These are phyloP conservation scores for Adenanthera pavonina DNA, from an alignment of 306 rosid species.

Conservation along the genomic window DNA sequence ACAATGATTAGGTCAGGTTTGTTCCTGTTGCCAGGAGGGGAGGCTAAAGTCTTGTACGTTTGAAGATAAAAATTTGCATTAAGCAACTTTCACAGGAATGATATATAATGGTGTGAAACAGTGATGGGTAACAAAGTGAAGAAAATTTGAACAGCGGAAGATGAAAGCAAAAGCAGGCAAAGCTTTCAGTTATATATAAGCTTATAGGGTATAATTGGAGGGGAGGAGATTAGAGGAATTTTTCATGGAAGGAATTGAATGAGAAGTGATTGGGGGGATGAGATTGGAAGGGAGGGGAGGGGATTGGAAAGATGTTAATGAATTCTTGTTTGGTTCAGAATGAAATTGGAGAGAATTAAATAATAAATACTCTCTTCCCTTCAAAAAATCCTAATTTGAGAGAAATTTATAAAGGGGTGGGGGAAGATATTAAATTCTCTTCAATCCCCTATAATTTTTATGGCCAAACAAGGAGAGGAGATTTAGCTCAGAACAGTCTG, in stretches of 20 bases:
- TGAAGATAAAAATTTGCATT: constrained; percentile 9
- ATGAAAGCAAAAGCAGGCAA: constrained; percentile 24
- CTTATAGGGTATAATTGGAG: background rate
- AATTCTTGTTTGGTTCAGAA: no score
- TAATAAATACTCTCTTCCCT: no score
- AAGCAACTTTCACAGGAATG: constrained; percentile 14
- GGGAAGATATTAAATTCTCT: no score
- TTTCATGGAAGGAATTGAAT: no score
- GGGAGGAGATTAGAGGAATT: background rate
- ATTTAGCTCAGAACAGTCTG: constrained; percentile 8
- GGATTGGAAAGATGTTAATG: no score
- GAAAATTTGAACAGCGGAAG: background rate
- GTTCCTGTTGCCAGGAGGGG: constrained; percentile 23
- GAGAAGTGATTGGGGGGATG: no score
- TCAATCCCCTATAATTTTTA: no score
- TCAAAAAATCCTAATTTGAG: no score
- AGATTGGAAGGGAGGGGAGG: no score
- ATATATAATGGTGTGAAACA: background rate
- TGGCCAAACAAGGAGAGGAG: no score
- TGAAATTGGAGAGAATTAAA: no score
- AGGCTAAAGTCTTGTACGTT: constrained; percentile 2
- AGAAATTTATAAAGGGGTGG: no score
- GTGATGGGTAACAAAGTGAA: background rate
- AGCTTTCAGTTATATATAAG: constrained; percentile 3
- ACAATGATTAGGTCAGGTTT: constrained; percentile 19